Conservation (phyloP, 75 land plant species). For the Picea glauca region DNA sequence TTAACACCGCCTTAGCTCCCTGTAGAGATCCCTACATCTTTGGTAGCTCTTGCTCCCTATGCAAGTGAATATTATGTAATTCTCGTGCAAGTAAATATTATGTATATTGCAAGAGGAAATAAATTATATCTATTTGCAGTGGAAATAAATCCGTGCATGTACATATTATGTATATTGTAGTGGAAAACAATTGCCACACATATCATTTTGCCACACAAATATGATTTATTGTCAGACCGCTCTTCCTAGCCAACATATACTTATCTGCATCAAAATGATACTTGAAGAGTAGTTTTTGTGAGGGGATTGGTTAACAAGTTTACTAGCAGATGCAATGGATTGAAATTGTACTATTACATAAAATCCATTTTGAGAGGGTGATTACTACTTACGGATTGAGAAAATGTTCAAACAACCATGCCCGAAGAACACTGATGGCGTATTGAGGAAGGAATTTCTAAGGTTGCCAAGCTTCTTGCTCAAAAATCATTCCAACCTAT, state of each 20-base stretch:
- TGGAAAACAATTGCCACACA: too few relatives aligned
- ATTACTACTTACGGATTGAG: slow-evolving; percentile 31
- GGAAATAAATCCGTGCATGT: too few relatives aligned
- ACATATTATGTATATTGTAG: too few relatives aligned
- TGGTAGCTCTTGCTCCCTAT: too few relatives aligned
- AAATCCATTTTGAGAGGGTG: background rate
- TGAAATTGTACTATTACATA: background rate
- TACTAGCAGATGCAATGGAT: slow-evolving; percentile 50
- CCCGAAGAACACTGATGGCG: slow-evolving; percentile 25
- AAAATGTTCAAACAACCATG: slow-evolving; percentile 37
- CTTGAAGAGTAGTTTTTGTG: slow-evolving; percentile 30
- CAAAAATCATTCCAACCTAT: slow-evolving; percentile 61
- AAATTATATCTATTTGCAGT: too few relatives aligned
- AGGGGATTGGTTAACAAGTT: too few relatives aligned
- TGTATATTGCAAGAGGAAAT: too few relatives aligned
- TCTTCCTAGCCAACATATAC: slow-evolving; percentile 84
- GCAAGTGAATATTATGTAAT: too few relatives aligned
- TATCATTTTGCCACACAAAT: slow-evolving; percentile 17
- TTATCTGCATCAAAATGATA: slow-evolving; percentile 97
- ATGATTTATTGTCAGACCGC: slow-evolving; percentile 94
- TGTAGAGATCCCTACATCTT: too few relatives aligned
- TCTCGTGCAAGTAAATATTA: too few relatives aligned
- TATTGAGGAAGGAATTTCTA: slow-evolving; percentile 34
- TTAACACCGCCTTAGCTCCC: too few relatives aligned
- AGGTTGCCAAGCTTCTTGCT: slow-evolving; percentile 27